Percentiles rank a stretch among this genome's conserved stretches.
These are phyloP conservation scores for Lecanicillium sp. DNA, from an alignment of 2,329 filamentous ascomycete species.

Conservation along the genomic window DNA sequence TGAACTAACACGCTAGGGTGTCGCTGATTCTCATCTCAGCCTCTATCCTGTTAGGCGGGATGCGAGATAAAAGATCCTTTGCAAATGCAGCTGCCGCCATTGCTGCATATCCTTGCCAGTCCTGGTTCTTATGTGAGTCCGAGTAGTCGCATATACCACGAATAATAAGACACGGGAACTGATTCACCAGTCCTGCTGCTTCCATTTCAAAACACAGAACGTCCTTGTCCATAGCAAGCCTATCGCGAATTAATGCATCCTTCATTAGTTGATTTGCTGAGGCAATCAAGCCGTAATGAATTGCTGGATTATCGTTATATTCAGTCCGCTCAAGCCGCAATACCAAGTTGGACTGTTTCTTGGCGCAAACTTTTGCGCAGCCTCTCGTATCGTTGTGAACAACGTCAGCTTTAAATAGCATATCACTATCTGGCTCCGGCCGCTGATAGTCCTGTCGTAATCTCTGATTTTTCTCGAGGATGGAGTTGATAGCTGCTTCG, in stretches of 20 bases:
- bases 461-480: background rate
- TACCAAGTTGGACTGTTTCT: slow-evolving; percentile 16
- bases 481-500: background rate
- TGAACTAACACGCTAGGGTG: no score
- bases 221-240: background rate
- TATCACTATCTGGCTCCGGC: background rate
- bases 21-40: background rate
- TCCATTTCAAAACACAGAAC: slow-evolving; percentile 21
- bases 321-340: slow-evolving; percentile 23
- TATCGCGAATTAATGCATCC: slow-evolving; percentile 10
- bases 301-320: slow-evolving; percentile 10
- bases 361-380: background rate
- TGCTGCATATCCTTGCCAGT: slow-evolving; percentile 28
- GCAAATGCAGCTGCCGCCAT: slow-evolving; percentile 23
- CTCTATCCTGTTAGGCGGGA: slow-evolving; percentile 1
- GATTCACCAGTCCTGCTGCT: slow-evolving; percentile 20
- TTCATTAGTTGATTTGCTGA: slow-evolving; percentile 14
- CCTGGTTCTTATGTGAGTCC: slow-evolving; percentile 29
- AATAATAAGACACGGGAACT: slow-evolving; percentile 27
- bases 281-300: slow-evolving; percentile 15
- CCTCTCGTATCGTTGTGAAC: background rate
- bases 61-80: slow-evolving; percentile 10
- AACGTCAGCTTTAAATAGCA: background rate
- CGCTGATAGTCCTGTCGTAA: background rate
- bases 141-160: slow-evolving; percentile 32